Conservation (phyloP, 2,329 filamentous ascomycete species). For the Colletotrichum musae region DNA sequence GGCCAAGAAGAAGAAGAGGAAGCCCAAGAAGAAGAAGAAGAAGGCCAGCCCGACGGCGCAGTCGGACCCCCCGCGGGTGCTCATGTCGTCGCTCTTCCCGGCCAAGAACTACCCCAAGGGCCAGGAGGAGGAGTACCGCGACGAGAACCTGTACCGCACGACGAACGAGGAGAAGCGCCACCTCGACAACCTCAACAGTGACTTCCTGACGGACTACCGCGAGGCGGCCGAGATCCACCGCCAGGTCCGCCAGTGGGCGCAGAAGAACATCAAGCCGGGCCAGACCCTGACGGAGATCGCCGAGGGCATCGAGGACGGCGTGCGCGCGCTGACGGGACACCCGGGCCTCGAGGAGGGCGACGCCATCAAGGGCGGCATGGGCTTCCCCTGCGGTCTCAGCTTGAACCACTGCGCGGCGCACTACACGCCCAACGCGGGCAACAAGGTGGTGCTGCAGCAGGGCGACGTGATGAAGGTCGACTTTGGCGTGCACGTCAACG, state of each 20-base stretch:
- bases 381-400: slow-evolving; percentile 87
- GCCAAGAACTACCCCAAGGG: slow-evolving; percentile 81
- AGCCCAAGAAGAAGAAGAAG: slow-evolving; percentile 80
- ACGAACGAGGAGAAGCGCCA: slow-evolving; percentile 89
- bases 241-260: slow-evolving; percentile 87
- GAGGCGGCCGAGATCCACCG: slow-evolving; percentile 88
- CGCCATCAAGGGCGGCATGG: slow-evolving; percentile 83
- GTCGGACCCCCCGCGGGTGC: slow-evolving; percentile 82
- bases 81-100: slow-evolving; percentile 81
- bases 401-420: slow-evolving; percentile 90
- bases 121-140: slow-evolving; percentile 82
- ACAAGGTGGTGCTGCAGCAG: slow-evolving; percentile 80
- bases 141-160: slow-evolving; percentile 84
- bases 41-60: slow-evolving; percentile 72
- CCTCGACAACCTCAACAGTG: slow-evolving; percentile 73
- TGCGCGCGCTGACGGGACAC: slow-evolving; percentile 83
- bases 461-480: slow-evolving; percentile 88
- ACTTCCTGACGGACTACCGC: slow-evolving; percentile 86
- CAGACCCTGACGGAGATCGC: slow-evolving; percentile 86
- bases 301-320: slow-evolving; percentile 86
- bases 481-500: slow-evolving; percentile 86
- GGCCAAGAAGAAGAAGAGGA: slow-evolving; percentile 83
- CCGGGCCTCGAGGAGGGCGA: slow-evolving; percentile 84
- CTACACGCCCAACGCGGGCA: slow-evolving; percentile 89
- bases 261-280: slow-evolving; percentile 85